Base-by-base conservation (phyloP, 495 filamentous ascomycete species). In the Aeminium ludgeri region DNA sequence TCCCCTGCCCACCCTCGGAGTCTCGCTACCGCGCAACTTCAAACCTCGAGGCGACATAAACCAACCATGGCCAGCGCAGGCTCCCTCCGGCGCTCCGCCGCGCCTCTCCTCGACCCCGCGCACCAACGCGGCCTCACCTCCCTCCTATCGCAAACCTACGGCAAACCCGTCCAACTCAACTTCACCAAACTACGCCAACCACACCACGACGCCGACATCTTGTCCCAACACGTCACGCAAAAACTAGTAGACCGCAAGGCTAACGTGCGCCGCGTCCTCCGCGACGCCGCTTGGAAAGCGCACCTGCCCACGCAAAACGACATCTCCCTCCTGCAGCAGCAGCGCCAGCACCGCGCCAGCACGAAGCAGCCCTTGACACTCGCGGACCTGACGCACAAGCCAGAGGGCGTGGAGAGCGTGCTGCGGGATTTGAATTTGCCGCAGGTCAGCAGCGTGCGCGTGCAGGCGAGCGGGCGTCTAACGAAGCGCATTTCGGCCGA, bases 231-330 rank as follows among this genome's bases (percentile, higher is more conserved):
- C 38, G 39, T 50, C 16, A 20, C 38, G 3, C 42, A 45, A 42
- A 7, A 27, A 1, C 43, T 50, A 6, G 18, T 15, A 10, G 43
- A 50, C 43, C 48, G 48, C 29, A 23, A 18, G 11, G n/a, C 17
- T 8, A 8, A 10, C 2, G 37, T 43, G 10, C 48, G 48, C 18
- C 27, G 43, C 10, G 39, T 50, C 23, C 38, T 50, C 34, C 48
- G 48, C 32, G 48, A 50, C 16, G 48, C 48, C 31, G 48, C 48
- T 8, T 50, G 48, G 48, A 50, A 50, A 43, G 38, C 43, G 8
- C 25, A 46, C 5, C 43, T 50, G 6, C 48, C 48, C 20, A 42
- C 43, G 19, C 16, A 30, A 8, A 18, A 30, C 23, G 16, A 8
- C 15, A 36, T 49, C 10, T 25, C 32, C 1, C 32, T 34, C 25